Evolutionary conservation across 2,329 filamentous ascomycete genomes (phyloP).

Genomic region (Aspergillus novoparasiticus): DNA sequence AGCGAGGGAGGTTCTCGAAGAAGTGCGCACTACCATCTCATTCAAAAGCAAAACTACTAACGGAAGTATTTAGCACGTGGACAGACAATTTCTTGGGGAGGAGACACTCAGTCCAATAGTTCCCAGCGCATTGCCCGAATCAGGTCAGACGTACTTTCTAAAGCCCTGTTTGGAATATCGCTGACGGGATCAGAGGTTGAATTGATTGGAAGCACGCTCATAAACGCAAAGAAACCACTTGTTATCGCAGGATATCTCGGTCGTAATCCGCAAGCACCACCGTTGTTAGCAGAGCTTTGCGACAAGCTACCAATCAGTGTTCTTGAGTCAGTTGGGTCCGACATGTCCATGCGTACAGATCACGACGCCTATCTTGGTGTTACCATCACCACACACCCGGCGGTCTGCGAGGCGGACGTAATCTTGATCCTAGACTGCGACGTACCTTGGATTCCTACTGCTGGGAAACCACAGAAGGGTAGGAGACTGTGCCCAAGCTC

Average conservation of each 20-base stretch:
- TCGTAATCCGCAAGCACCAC: conserved; percentile 47
- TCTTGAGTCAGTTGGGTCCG: conserved; percentile 50
- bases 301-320: conserved; percentile 23
- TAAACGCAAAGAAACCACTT: conserved; percentile 48
- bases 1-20: conserved; percentile 74
- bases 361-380: conserved; percentile 42
- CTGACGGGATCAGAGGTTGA: conserved; percentile 27
- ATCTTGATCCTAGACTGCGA: conserved; percentile 85
- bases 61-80: not conserved
- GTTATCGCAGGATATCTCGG: conserved; percentile 54
- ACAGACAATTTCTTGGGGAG: not conserved
- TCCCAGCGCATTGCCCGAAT: conserved; percentile 6
- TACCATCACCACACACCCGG: conserved; percentile 68
- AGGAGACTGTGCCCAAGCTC: not conserved
- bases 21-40: not conserved
- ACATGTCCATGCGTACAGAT: conserved; percentile 52
- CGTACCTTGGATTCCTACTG: conserved; percentile 77
- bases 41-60: not conserved
- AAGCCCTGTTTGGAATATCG: not conserved
- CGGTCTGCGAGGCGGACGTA: conserved; percentile 74
- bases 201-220: conserved; percentile 42
- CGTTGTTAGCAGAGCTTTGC: not conserved
- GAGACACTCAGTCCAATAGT: not conserved
- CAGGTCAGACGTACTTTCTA: not conserved
- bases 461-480: not conserved